Percentiles rank a stretch among this genome's conserved stretches.
phyloP scores from a whole-genome alignment of 306 rosid species.

The Vigna unguiculata region DNA sequence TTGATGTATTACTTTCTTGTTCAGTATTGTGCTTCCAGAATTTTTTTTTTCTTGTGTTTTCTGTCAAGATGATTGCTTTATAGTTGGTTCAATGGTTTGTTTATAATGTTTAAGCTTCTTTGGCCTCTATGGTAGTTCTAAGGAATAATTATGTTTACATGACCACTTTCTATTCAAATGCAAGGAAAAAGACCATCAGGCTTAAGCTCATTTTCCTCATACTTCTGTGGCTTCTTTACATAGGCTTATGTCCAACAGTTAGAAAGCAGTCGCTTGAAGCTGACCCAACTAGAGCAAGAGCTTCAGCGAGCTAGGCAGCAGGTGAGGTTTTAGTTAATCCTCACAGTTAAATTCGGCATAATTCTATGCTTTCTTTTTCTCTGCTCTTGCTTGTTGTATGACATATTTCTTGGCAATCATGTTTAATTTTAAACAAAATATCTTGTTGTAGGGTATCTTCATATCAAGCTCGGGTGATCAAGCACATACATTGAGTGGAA shows the following conservation, averaged over 20 bases:
- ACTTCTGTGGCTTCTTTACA: conserved; percentile 20
- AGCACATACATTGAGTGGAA: conserved; percentile 90
- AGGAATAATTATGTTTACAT: conserved; percentile 25
- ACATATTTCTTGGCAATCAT: not conserved
- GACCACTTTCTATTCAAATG: conserved; percentile 29
- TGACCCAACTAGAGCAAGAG: conserved; percentile 97
- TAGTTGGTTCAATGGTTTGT: conserved; percentile 23
- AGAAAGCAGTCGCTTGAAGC: conserved; percentile 96
- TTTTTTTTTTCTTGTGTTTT: not conserved
- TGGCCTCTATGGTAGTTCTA: conserved; percentile 7
- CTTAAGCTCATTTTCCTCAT: conserved; percentile 32
- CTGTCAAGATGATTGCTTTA: not conserved
- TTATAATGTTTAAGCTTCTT: conserved; percentile 20
- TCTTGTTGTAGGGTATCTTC: conserved; percentile 77
- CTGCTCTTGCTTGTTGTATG: conserved; percentile 18
- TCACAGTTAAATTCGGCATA: conserved; percentile 6
- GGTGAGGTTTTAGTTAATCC: conserved; percentile 55
- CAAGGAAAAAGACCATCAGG: conserved; percentile 16
- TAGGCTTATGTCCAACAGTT: conserved; percentile 97
- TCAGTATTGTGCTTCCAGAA: conserved; percentile 2
- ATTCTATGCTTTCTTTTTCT: not conserved
- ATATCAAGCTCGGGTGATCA: conserved; percentile 92
- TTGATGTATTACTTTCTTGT: conserved; percentile 10
- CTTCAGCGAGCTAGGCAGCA: conserved; percentile 98
- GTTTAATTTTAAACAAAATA: conserved; percentile 34